Conservation (phyloP, 768 basidiomycete genomes). For the Mycena indigotica region DNA sequence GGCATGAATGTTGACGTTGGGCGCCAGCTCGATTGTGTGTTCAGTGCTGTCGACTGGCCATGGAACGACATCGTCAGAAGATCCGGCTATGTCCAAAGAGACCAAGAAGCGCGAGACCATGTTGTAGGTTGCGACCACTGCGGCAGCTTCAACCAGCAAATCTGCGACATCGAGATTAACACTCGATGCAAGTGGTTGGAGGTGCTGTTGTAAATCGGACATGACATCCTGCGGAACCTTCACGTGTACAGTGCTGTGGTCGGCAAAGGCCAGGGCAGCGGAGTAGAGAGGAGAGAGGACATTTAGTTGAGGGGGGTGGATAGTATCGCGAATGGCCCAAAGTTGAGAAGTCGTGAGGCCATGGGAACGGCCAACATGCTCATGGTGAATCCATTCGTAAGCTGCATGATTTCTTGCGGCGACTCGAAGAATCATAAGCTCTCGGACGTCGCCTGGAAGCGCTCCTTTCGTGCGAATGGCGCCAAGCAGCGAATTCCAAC, state of each 20-base stretch:
- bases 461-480: slow-evolving; percentile 51
- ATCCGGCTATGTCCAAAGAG: slow-evolving; percentile 60
- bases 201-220: slow-evolving; percentile 40
- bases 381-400: slow-evolving; percentile 63
- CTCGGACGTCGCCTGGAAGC: slow-evolving; percentile 50
- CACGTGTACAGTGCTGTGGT: slow-evolving; percentile 55
- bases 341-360: slow-evolving; percentile 59
- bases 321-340: slow-evolving; percentile 52
- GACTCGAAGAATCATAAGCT: too few relatives aligned
- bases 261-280: slow-evolving; percentile 58
- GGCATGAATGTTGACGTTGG: slow-evolving; percentile 43
- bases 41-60: slow-evolving; percentile 53
- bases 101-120: slow-evolving; percentile 72
- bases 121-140: slow-evolving; percentile 60
- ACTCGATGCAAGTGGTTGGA: slow-evolving; percentile 32
- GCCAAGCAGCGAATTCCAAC: slow-evolving; percentile 53
- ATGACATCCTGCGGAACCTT: slow-evolving; percentile 46
- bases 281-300: slow-evolving; percentile 50
- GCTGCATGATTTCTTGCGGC: slow-evolving; percentile 52
- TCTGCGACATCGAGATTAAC: slow-evolving; percentile 37
- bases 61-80: slow-evolving; percentile 46
- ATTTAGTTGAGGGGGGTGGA: slow-evolving; percentile 39
- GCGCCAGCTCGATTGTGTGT: slow-evolving; percentile 43
- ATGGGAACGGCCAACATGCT: slow-evolving; percentile 47
- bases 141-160: slow-evolving; percentile 56